Conservation (phyloP, 176 grass and related monocot genomes). For the Themeda triandra region DNA sequence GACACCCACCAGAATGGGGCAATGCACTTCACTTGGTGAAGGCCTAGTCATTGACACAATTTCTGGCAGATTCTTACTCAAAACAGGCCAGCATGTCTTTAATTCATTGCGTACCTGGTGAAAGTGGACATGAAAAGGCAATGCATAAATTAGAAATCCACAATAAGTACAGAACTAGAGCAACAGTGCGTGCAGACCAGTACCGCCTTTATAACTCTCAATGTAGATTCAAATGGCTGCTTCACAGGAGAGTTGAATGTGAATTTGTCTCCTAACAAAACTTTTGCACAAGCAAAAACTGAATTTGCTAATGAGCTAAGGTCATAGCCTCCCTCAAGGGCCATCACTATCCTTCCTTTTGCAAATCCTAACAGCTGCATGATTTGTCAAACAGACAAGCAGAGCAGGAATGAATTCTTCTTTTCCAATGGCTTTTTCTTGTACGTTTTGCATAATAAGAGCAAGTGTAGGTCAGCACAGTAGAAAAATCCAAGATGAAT, state of each 20-base stretch:
- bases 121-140: no score
- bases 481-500: no score
- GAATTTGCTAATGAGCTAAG: conserved; percentile 83
- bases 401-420: neutral
- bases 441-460: neutral
- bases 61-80: no score
- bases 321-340: conserved; percentile 92
- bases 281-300: conserved; percentile 69
- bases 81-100: no score
- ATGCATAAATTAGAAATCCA: neutral
- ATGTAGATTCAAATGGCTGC: conserved; percentile 72
- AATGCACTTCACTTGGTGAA: no score
- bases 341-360: conserved; percentile 89
- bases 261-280: conserved; percentile 71
- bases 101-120: no score
- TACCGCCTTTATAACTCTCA: conserved; percentile 83
- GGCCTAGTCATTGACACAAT: no score
- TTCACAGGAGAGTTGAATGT: conserved; percentile 28
- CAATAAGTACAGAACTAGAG: neutral
- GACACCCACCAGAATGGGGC: no score
- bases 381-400: conserved; percentile 17
- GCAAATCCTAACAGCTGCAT: conserved; percentile 77
- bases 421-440: neutral
- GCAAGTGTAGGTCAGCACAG: no score
- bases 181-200: conserved; percentile 29